These are phyloP conservation scores for Gonapodya prolifera DNA, from an alignment of 192 early-diverging fungal species.

Conservation along the genomic window DNA sequence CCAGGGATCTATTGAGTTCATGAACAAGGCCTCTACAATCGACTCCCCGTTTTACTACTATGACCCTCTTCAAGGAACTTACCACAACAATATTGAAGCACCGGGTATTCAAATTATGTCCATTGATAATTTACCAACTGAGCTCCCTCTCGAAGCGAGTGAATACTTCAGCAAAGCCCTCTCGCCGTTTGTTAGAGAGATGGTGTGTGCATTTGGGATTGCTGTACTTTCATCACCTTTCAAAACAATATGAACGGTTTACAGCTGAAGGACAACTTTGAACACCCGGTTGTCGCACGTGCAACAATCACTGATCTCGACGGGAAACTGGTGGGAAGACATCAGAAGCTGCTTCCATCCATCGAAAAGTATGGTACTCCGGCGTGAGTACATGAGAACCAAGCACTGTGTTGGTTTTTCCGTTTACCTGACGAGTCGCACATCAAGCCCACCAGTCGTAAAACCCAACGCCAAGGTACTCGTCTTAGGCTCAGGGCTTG, in stretches of 20 bases:
- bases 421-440: background rate
- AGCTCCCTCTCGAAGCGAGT: constrained; percentile 89
- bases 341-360: constrained; percentile 28
- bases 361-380: background rate
- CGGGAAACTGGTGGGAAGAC: constrained; percentile 44
- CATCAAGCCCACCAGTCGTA: background rate
- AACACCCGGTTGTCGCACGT: constrained; percentile 53
- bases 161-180: constrained; percentile 81
- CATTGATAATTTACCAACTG: constrained; percentile 93
- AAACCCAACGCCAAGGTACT: constrained; percentile 39
- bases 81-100: constrained; percentile 64
- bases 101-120: constrained; percentile 92
- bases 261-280: constrained; percentile 39
- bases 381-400: background rate
- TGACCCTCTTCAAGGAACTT: constrained; percentile 56
- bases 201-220: constrained; percentile 33
- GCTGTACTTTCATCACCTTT: constrained; percentile 2
- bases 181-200: constrained; percentile 63
- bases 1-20: constrained; percentile 87
- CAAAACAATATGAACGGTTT: constrained; percentile 14
- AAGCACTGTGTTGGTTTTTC: background rate
- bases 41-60: constrained; percentile 86
- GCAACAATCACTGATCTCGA: constrained; percentile 63
- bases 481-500: constrained; percentile 80
- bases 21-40: constrained; percentile 78